A percentile compares a stretch with the other conserved stretches of the same genome.
These are phyloP conservation scores for Dioszegia aurantiaca DNA, from an alignment of 768 basidiomycete genomes.

Conservation along the genomic window DNA sequence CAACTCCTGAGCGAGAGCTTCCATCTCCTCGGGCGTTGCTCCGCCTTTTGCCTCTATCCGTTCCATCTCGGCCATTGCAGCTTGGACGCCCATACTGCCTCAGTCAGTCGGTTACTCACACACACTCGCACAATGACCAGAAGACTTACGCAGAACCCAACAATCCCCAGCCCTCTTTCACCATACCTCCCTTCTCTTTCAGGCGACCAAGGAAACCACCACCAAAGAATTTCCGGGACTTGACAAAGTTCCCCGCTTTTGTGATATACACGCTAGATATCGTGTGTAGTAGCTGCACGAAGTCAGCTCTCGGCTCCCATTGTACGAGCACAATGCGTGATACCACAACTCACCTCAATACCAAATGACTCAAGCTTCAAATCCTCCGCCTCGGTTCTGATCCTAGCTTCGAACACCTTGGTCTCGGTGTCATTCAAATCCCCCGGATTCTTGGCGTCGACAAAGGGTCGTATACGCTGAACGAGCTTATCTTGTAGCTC, in stretches of 20 bases:
- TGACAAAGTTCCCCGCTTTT: constrained; percentile 87
- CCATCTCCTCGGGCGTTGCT: constrained; percentile 75
- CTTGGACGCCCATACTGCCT: constrained; percentile 66
- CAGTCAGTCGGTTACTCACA: no score
- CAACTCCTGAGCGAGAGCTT: constrained; percentile 84
- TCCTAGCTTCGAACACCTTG: constrained; percentile 68
- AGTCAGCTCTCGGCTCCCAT: neutral
- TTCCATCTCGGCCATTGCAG: constrained; percentile 88
- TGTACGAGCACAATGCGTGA: neutral
- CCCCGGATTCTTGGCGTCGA: constrained; percentile 80
- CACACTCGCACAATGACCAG: no score
- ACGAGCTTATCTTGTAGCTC: constrained; percentile 72
- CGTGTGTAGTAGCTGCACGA: constrained; percentile 72
- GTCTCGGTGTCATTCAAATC: constrained; percentile 70
- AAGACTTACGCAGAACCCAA: constrained; percentile 83
- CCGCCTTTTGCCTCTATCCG: constrained; percentile 85
- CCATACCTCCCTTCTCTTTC: constrained; percentile 87
- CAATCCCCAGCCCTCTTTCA: constrained; percentile 96
- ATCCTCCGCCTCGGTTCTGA: constrained; percentile 84
- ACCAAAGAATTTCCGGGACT: constrained; percentile 84
- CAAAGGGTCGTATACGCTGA: constrained; percentile 82
- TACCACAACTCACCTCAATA: constrained; percentile 65
- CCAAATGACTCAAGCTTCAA: constrained; percentile 96
- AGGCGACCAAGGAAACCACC: constrained; percentile 88
- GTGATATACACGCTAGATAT: constrained; percentile 89